Evolutionary conservation across 192 early-diverging fungal species (phyloP).

Genomic region (Umbelopsis vinacea): DNA sequence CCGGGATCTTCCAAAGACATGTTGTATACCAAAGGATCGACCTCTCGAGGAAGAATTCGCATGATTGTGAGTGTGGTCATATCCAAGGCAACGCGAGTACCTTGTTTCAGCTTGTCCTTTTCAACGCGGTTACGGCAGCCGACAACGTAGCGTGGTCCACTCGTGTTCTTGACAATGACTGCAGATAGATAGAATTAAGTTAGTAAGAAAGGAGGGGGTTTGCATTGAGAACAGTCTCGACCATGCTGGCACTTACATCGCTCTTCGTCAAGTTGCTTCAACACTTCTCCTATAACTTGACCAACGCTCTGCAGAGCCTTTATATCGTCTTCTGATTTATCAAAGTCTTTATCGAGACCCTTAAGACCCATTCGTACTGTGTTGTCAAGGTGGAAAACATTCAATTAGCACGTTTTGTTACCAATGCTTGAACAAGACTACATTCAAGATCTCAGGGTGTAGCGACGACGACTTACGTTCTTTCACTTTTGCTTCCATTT

Average conservation of each 20-base stretch:
- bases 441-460: background rate
- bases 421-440: background rate
- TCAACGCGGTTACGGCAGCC: constrained; percentile 94
- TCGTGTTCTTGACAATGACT: constrained; percentile 98
- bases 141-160: constrained; percentile 97
- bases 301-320: constrained; percentile 99
- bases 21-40: constrained; percentile 99
- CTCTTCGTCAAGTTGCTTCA: constrained; percentile 97
- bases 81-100: constrained; percentile 97
- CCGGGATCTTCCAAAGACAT: constrained; percentile 99
- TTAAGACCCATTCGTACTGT: constrained; percentile 86
- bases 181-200: background rate
- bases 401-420: background rate
- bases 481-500: constrained; percentile 95
- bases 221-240: background rate
- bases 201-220: background rate
- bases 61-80: constrained; percentile 99
- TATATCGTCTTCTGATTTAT: constrained; percentile 97
- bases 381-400: constrained; percentile 10
- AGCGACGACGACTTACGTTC: constrained; percentile 62
- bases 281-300: constrained; percentile 97
- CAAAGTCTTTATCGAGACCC: constrained; percentile 86
- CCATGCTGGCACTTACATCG: constrained; percentile 67
- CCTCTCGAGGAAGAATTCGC: constrained; percentile 96
- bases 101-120: constrained; percentile 94